Evolutionary conservation across 2,329 filamentous ascomycete genomes (phyloP), one percentile per base, ranked within the genome.

Genomic region (Aureobasidium sp.): DNA sequence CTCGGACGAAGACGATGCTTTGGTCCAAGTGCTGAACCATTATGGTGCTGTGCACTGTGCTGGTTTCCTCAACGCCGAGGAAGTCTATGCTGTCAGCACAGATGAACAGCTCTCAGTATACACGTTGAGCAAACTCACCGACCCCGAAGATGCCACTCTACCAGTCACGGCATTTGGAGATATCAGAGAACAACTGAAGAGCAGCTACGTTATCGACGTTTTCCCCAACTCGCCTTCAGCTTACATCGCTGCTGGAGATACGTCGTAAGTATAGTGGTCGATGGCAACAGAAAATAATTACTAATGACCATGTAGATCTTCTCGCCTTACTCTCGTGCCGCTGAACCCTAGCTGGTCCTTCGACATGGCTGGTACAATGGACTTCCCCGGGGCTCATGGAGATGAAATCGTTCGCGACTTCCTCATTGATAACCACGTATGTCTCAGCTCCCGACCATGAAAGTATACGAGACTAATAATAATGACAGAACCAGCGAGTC

Each of bases 91-190:
- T 3, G 75, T 92, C 10, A 90, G 87, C 0, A 88, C 91, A 62
- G 90, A 93, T 70, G 90, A 94, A 76, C 85, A 84, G 62, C 82
- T 91, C 64, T 86, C 87, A 21, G 80, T 91, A 62, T 91, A 91
- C 71, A 82, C 86, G 64, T 76, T 89, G 61, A 82, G 85, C 51
- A 87, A 88, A 64, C 81, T 82, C 42, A 76, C 78, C n/a, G 81
- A 83, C 49, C 82, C 82, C 21, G 76, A 79, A 57, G 74, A 77
- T 1, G 69, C 75, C 6, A 78, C 79, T 30, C 70, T 76, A 7
- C 74, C 77, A 6, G 77, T 81, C 1, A 81, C 83, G 1, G 42
- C 44, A 1, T 86, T 90, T 69, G 89, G 89, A 3, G 89, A 94
- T 69, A 78, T 91, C 70, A 79, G 90, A 34, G 76, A 79, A 63